Percentiles rank a stretch among this genome's conserved stretches.
Conservation (phyloP, 1,284 basidiomycete species). For the Cryptococcus hybrid region DNA sequence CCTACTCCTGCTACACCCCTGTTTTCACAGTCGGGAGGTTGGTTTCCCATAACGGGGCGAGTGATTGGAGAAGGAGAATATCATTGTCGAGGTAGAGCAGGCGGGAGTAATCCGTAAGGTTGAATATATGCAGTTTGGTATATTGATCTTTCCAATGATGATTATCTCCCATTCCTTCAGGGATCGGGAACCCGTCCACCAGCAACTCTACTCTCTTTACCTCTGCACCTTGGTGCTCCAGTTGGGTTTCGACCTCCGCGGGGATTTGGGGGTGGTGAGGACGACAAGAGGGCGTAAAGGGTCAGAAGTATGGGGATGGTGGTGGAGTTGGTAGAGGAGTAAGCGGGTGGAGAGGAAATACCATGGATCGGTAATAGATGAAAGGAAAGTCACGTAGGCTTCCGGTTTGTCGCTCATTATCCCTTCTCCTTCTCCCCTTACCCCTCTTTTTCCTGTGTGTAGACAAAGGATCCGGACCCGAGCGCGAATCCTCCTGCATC, state of each 20-base stretch:
- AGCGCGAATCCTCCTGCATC: no score
- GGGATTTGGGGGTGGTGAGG: slow-evolving; percentile 2
- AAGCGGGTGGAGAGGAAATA: slow-evolving; percentile 11
- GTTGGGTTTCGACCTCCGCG: neutral
- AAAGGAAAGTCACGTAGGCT: slow-evolving; percentile 14
- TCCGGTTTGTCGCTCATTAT: neutral
- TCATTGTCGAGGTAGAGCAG: slow-evolving; percentile 20
- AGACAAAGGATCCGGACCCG: no score
- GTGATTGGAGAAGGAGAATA: slow-evolving; percentile 10
- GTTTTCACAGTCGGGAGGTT: no score
- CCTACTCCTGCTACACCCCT: slow-evolving; percentile 7
- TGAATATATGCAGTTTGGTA: slow-evolving; percentile 19
- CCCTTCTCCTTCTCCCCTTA: neutral
- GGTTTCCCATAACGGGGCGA: slow-evolving; percentile 12
- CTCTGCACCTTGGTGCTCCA: slow-evolving; percentile 4
- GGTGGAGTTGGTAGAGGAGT: slow-evolving; percentile 5
- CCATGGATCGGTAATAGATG: slow-evolving; percentile 3
- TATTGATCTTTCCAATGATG: slow-evolving; percentile 11
- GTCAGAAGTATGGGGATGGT: slow-evolving; percentile 7
- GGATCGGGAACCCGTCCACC: slow-evolving; percentile 5
- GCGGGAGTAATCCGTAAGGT: slow-evolving; percentile 9
- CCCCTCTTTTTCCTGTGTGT: neutral
- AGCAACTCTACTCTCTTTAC: slow-evolving; percentile 4
- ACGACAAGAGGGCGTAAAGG: neutral
- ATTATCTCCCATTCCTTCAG: slow-evolving; percentile 3